phyloP scores from a whole-genome alignment of 768 basidiomycete genomes.

The Epithele typhae region DNA sequence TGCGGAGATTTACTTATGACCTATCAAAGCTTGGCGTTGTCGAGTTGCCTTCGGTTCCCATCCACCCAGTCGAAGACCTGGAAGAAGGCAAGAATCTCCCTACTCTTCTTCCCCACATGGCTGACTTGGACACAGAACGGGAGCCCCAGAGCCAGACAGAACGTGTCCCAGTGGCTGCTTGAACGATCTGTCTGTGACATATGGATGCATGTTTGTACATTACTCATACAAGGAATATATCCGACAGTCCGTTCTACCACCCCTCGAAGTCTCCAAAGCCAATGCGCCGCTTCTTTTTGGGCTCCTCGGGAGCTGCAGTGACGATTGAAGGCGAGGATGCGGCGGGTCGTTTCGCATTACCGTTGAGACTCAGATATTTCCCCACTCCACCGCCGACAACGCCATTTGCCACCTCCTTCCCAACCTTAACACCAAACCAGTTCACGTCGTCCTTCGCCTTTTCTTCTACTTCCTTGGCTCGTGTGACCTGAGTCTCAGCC shows the following conservation, averaged over 20 bases:
- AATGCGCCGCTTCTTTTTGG: conserved; percentile 75
- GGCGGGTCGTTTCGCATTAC: conserved; percentile 19
- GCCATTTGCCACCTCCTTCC: conserved; percentile 36
- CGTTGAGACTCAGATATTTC: conserved; percentile 66
- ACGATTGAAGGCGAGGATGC: conserved; percentile 3
- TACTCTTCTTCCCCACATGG: background rate
- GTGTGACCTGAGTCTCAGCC: conserved; percentile 32
- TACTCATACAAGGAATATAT: conserved; percentile 12
- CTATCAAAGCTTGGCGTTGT: too few species aligned
- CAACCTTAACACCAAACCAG: conserved; percentile 89
- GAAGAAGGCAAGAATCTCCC: background rate
- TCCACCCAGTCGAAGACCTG: conserved; percentile 9
- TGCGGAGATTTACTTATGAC: too few species aligned
- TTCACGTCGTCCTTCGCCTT: conserved; percentile 68
- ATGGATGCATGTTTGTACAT: conserved; percentile 7
- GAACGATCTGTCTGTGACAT: conserved; percentile 2
- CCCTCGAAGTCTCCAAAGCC: conserved; percentile 92
- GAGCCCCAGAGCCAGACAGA: conserved; percentile 11
- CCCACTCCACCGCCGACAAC: conserved; percentile 58
- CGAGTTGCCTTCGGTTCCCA: conserved; percentile 54
- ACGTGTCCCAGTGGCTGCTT: conserved; percentile 28
- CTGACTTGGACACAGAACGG: conserved; percentile 1
- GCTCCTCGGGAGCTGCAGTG: conserved; percentile 35
- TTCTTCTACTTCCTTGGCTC: conserved; percentile 34
- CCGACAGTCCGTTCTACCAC: conserved; percentile 44